Evolutionary conservation across 202 grass and related monocot genomes (phyloP).

Genomic region (Carex arenaria): DNA sequence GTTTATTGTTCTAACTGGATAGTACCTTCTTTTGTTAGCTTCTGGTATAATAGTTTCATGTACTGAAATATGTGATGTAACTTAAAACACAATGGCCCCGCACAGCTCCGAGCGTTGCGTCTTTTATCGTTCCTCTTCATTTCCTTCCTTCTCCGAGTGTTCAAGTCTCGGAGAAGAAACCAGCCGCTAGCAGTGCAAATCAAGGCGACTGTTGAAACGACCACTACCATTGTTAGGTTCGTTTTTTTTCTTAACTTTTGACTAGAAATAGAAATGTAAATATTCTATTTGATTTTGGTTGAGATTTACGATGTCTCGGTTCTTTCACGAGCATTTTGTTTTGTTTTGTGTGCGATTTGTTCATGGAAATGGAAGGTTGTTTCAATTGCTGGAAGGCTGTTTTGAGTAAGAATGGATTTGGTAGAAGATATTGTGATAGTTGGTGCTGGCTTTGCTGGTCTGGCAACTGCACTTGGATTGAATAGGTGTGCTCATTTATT

Average conservation of each 20-base stretch:
- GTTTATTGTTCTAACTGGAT: neutral
- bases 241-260: neutral
- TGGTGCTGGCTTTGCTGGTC: too few relatives aligned
- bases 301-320: neutral
- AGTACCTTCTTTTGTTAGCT: neutral
- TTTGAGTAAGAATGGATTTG: too few relatives aligned
- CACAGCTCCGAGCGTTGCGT: too few relatives aligned
- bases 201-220: neutral
- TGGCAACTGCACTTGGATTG: too few relatives aligned
- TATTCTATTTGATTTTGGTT: neutral
- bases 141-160: constrained; percentile 13
- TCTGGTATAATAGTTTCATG: neutral
- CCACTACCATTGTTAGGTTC: constrained; percentile 10
- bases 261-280: neutral
- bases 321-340: neutral
- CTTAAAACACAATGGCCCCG: too few relatives aligned
- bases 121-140: neutral
- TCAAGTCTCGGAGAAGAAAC: constrained; percentile 19
- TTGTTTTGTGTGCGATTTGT: neutral
- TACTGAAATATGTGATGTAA: neutral
- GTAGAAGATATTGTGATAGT: too few relatives aligned
- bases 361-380: neutral
- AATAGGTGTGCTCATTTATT: too few relatives aligned
- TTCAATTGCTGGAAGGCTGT: too few relatives aligned
- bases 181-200: neutral